A percentile compares a stretch with the other conserved stretches of the same genome.
Evolutionary conservation across 495 filamentous ascomycete genomes (phyloP).

Genomic region (Aspergillus nanangensis): DNA sequence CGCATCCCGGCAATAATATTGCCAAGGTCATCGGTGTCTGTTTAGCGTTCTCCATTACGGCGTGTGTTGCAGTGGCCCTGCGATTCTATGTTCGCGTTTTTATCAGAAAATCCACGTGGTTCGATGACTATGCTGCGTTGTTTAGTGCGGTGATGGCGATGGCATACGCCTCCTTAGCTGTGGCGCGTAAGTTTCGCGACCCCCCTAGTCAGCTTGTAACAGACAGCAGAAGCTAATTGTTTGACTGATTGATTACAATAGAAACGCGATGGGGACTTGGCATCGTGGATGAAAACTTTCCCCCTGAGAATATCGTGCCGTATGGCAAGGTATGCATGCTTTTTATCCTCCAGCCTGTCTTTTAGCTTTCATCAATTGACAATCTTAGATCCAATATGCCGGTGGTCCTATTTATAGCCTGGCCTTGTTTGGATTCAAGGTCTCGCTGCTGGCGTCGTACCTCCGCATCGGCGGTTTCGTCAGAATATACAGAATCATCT

Average conservation of each 20-base stretch:
- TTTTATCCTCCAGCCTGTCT: neutral
- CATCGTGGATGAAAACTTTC: constrained; percentile 15
- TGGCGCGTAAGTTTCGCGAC: constrained; percentile 26
- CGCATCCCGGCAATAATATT: constrained; percentile 18
- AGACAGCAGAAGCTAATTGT: neutral
- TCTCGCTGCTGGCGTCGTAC: constrained; percentile 45
- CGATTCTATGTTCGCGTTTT: constrained; percentile 19
- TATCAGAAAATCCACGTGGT: constrained; percentile 16
- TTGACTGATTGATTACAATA: constrained; percentile 6
- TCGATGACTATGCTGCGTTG: constrained; percentile 25
- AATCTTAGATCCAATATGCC: constrained; percentile 29
- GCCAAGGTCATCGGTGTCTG: constrained; percentile 16
- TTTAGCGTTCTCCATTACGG: constrained; percentile 15
- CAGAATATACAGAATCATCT: constrained; percentile 29
- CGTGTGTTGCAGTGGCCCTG: constrained; percentile 19
- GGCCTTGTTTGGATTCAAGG: constrained; percentile 47
- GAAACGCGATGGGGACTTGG: constrained; percentile 29
- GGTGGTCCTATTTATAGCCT: constrained; percentile 28
- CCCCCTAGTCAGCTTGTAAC: neutral
- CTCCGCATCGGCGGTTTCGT: constrained; percentile 42
- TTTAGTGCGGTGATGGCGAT: constrained; percentile 16
- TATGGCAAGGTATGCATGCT: constrained; percentile 20
- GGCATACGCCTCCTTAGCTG: constrained; percentile 16
- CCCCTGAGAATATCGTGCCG: constrained; percentile 17
- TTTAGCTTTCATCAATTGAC: too few species aligned